Evolutionary conservation across 306 rosid species (phyloP), one percentile per base, ranked within the genome.

Genomic region (Sindora glabra): DNA sequence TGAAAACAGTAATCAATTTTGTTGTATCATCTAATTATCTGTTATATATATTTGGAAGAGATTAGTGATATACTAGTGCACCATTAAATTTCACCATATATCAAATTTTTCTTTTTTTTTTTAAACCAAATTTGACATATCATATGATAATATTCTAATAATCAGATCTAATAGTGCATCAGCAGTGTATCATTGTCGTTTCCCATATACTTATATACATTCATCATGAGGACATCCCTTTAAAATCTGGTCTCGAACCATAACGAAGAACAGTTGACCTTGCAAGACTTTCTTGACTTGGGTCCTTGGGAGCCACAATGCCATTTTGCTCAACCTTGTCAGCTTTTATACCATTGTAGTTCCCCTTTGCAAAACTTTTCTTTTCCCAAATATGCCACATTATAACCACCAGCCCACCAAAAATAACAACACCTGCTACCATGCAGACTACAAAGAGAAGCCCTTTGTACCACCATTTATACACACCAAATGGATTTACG

Each of bases 401-500:
- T 48, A 46, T 78, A 74, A 86, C 60, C 38, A 83, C 95, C 34
- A 62, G 24, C 52, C 98, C 98, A 18, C 98, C 98, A 66, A 92
- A 86, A 59, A 88, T 56, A 15, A 83, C 32, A 27, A 78, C 83
- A 70, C 95, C 73, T 19, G 82, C 77, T 70, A 73, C 58, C 96
- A 92, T 91, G 81, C 86, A 83, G 21, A 37, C 64, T 1, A 81
- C 45, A 42, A 79, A 70, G 46, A 85, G 86, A 24, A 92, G 73
- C 66, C 95, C 96, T 74, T 70, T 92, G 83, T 79, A 86, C 96
- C 96, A 92, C 95, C 96, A 83, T 69, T 37, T 47, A 0, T 18
- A 7, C 50, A 92, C 70, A 21, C 74, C 29, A 47, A 12, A 83
- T 26, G 89, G 96, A 22, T 74, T 79, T 50, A 92, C 74, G 72